phyloP scores from a whole-genome alignment of 768 basidiomycete species.

The Cystofilobasidium macerans region DNA sequence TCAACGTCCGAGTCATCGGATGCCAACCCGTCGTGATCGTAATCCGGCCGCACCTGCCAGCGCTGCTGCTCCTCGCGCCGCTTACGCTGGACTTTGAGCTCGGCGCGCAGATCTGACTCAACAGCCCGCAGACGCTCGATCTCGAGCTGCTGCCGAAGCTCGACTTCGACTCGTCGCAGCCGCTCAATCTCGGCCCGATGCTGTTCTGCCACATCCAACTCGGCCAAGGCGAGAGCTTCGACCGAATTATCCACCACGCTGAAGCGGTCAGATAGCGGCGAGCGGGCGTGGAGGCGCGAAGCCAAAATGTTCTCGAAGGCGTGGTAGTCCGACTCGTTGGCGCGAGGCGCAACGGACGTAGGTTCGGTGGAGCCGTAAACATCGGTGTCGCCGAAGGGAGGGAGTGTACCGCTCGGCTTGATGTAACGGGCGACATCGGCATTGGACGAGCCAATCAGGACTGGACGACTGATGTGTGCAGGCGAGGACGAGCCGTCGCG shows the following conservation, averaged over 20 bases:
- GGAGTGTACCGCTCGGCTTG: neutral
- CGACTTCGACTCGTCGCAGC: neutral
- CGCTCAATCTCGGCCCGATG: neutral
- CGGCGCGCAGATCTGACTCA: neutral
- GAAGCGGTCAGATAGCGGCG: neutral
- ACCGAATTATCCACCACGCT: neutral
- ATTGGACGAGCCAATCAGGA: constrained; percentile 7
- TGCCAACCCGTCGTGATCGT: neutral
- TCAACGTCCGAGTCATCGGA: constrained; percentile 4
- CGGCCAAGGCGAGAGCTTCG: neutral
- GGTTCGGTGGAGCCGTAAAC: neutral
- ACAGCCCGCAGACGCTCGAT: constrained; percentile 1
- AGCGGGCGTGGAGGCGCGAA: neutral
- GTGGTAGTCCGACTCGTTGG: neutral
- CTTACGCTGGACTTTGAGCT: neutral
- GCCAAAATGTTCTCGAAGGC: neutral
- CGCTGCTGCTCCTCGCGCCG: neutral
- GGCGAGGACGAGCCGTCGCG: neutral
- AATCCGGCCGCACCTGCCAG: neutral
- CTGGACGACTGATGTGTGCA: neutral
- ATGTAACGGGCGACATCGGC: neutral
- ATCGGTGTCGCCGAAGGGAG: neutral
- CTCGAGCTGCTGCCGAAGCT: constrained; percentile 5
- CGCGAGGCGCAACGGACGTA: neutral
- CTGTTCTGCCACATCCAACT: neutral